These are phyloP conservation scores for Aureoboletus auriporus DNA, from an alignment of 768 basidiomycete genomes.

Conservation along the genomic window DNA sequence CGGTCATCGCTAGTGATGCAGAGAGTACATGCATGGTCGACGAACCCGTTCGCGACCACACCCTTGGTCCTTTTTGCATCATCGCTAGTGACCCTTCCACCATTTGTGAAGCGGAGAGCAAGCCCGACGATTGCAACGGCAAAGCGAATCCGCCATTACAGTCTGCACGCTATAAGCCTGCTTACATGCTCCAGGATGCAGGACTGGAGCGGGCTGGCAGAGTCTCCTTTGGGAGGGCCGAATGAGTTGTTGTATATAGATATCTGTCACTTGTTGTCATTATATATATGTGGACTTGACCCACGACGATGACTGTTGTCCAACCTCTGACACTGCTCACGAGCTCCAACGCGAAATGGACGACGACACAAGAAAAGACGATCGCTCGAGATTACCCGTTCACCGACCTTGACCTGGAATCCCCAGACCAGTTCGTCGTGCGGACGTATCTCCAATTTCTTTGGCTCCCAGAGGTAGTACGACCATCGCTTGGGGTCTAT, in stretches of 20 bases:
- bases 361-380: conserved; percentile 53
- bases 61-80: conserved; percentile 13
- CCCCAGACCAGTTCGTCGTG: conserved; percentile 52
- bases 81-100: conserved; percentile 21
- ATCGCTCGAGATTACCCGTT: conserved; percentile 58
- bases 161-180: conserved; percentile 57
- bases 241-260: not conserved
- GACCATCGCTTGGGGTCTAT: not conserved
- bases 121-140: not conserved
- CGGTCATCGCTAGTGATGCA: conserved; percentile 18
- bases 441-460: conserved; percentile 73
- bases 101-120: conserved; percentile 14
- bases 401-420: conserved; percentile 37
- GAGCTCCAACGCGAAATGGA: conserved; percentile 43
- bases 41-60: not conserved
- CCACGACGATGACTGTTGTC: conserved; percentile 13
- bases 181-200: conserved; percentile 76
- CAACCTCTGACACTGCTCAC: conserved; percentile 19
- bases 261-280: not conserved
- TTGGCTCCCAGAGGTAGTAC: conserved; percentile 68
- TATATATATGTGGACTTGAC: not conserved
- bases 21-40: conserved; percentile 16
- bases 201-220: conserved; percentile 70
- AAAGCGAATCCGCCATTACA: not conserved
- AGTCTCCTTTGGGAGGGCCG: conserved; percentile 27